Base-by-base conservation (phyloP, 78 protist genomes). In the Dictyostelium intermedium region DNA sequence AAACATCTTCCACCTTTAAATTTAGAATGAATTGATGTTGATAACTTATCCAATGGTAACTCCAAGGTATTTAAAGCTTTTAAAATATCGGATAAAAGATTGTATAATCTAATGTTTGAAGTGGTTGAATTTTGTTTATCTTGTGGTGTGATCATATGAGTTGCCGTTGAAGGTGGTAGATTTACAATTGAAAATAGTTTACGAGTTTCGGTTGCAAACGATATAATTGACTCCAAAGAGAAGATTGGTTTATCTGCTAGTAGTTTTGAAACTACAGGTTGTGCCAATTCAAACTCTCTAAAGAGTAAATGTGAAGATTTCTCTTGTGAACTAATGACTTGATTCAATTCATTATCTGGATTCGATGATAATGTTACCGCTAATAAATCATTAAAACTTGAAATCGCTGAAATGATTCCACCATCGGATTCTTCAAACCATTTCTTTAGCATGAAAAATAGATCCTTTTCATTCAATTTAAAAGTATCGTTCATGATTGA, bases 381-480 rank as follows among this genome's bases (percentile, higher is more conserved):
- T 16, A 89, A 16, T 7, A 89, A 61, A 35, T 89, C 94, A 50
- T 80, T 89, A 25, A 89, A 89, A 45, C 45, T 80, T 8, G 87
- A 70, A 7, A 89, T 80, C 20, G 82, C 82, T 27, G 50, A 34
- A 10, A 89, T 80, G 1, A 89, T 89, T 34, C 34, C 45, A 13
- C 72, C 76, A 66, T 89, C 94, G 1, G 94, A 63, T 70, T 89
- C 94, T 43, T 80, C 87, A 47, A 89, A 50, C 94, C 94, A 89
- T 34, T 89, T 60, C 35, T 80, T 80, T 13, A 89, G 27, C 20
- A 30, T 27, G 3, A n/a, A 20, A 18, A 78, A 89, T 13, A 80
- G 25, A 20, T 89, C 94, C 18, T 80, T 56, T 50, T 89, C 85
- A 34, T 82, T 82, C 5, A 82, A 1, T 82, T 56, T 82, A 18